phyloP scores from a whole-genome alignment of 805 yeast species.

The Candida manassasensis region DNA sequence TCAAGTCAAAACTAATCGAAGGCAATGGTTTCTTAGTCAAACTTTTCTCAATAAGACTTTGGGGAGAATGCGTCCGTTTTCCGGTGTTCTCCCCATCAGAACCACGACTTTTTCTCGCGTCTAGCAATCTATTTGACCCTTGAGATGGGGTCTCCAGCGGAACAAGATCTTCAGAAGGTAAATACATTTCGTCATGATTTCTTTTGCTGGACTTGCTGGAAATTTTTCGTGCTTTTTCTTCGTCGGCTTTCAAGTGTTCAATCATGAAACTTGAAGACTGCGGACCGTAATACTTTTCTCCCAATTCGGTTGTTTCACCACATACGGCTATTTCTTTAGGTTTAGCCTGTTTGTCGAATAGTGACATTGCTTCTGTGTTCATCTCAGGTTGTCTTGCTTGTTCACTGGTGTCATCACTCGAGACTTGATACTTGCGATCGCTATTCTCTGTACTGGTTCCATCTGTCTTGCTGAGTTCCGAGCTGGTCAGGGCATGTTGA shows the following conservation, averaged over 20 bases:
- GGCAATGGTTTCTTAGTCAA: constrained; percentile 32
- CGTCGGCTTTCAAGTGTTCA: constrained; percentile 22
- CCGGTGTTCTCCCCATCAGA: constrained; percentile 3
- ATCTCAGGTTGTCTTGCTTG: too few species aligned
- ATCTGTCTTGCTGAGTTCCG: too few species aligned
- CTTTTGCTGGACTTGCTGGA: neutral
- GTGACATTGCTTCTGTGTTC: too few species aligned
- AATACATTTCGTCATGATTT: neutral
- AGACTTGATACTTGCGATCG: too few species aligned
- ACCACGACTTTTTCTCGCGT: neutral
- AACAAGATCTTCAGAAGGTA: neutral
- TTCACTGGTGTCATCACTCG: too few species aligned
- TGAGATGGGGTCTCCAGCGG: neutral
- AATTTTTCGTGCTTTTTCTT: neutral
- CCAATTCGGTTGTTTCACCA: constrained; percentile 36
- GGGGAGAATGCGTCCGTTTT: constrained; percentile 2
- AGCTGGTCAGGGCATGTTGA: too few species aligned
- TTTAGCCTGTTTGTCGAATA: too few species aligned
- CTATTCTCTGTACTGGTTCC: too few species aligned
- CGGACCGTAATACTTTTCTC: constrained; percentile 48
- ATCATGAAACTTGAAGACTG: constrained; percentile 47
- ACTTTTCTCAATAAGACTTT: constrained; percentile 16
- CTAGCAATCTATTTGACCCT: neutral
- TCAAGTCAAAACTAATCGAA: constrained; percentile 7
- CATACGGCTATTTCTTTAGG: too few species aligned